Conservation (phyloP, 176 grass and related monocot genomes). For the Areca catechu region DNA sequence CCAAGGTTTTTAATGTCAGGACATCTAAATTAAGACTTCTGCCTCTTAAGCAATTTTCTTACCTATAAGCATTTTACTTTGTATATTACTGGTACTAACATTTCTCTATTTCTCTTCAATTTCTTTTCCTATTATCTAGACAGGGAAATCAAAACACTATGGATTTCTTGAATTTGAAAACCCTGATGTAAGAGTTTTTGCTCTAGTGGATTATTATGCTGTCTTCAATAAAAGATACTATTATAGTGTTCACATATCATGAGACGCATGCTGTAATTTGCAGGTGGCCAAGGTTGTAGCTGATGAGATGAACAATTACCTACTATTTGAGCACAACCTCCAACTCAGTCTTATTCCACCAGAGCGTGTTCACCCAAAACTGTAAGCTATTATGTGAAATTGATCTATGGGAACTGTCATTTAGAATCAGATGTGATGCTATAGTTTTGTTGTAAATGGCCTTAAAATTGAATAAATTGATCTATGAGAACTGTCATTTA, state of each 20-base stretch:
- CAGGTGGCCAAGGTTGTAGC: conserved; percentile 85
- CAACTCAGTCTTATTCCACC: conserved; percentile 46
- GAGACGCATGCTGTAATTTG: conserved; percentile 7
- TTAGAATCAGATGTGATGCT: no score
- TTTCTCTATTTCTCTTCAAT: conserved; percentile 7
- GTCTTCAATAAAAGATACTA: no score
- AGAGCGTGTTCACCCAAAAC: conserved; percentile 65
- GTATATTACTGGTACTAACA: no score
- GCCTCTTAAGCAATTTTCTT: no score
- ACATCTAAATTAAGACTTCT: no score
- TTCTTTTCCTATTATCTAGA: conserved; percentile 32
- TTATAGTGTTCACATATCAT: background rate
- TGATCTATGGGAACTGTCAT: no score
- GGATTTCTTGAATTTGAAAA: conserved; percentile 90
- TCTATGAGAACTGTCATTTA: no score
- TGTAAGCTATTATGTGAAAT: conserved; percentile 33
- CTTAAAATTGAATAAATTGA: no score
- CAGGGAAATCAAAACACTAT: conserved; percentile 97
- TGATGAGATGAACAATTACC: conserved; percentile 90
- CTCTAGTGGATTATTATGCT: no score
- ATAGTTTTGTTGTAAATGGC: no score
- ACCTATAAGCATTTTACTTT: no score
- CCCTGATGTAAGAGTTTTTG: conserved; percentile 35
- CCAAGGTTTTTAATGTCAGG: no score
- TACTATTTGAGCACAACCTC: conserved; percentile 85